Evolutionary conservation across 129 eudicot genomes (phyloP).

Genomic region (Pittosporum tobira): DNA sequence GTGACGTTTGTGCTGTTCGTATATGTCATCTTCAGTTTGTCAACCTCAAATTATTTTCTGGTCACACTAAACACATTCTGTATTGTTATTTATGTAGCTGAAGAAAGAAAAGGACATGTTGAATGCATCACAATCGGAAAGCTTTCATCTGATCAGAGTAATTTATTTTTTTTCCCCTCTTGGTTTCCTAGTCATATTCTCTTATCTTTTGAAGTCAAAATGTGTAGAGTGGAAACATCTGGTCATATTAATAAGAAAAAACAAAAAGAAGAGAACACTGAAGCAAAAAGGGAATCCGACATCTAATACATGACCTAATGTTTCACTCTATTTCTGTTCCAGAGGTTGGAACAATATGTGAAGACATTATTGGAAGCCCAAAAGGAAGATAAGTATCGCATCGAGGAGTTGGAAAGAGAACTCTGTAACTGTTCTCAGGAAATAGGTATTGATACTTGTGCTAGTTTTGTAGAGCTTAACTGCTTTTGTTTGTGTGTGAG

Average conservation of each 20-base stretch:
- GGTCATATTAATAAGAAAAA: background rate
- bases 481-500: background rate
- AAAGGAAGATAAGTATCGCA: slow-evolving; percentile 57
- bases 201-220: background rate
- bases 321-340: slow-evolving; percentile 19
- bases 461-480: background rate
- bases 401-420: slow-evolving; percentile 73
- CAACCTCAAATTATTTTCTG: background rate
- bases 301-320: background rate
- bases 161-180: slow-evolving; percentile 11
- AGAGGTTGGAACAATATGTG: slow-evolving; percentile 68
- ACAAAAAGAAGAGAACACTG: no score
- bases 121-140: slow-evolving; percentile 58
- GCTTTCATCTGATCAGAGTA: slow-evolving; percentile 70
- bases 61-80: background rate
- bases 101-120: slow-evolving; percentile 69
- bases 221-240: background rate
- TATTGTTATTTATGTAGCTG: slow-evolving; percentile 35
- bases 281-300: background rate
- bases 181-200: slow-evolving; percentile 3
- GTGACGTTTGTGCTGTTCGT: slow-evolving; percentile 6
- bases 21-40: background rate
- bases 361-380: slow-evolving; percentile 53
- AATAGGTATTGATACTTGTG: slow-evolving; percentile 44
- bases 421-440: slow-evolving; percentile 79